Base-by-base conservation (phyloP, 371 early-diverging fungal species). In the Mycotypha africana region DNA sequence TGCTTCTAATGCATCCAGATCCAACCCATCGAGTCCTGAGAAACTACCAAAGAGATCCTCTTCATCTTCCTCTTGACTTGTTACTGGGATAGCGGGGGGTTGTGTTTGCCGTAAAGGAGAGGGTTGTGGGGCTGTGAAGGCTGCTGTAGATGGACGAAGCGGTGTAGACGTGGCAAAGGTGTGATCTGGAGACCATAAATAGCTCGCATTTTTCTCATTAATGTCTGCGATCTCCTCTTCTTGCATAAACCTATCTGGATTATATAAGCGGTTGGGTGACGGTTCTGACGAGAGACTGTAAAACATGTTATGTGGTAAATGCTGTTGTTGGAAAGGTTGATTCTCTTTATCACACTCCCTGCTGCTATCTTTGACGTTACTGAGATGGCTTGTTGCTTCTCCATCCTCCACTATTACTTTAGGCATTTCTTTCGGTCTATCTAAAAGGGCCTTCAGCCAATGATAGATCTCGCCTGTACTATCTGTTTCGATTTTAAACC, bases 91-190 rank as follows among this genome's bases (percentile, higher is more conserved):
- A 8, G 11, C 11, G 28, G 28, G 11, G 8, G 5, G 5, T 28
- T 8, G 5, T 28, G 11, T 28, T 28, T 28, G 11, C 5, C 5
- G 28, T 9, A 14, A 15, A 25, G 2, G 21, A 6, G 23, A 25
- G 14, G 24, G 4, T 20, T 34, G 33, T 1, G 32, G 35, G 41
- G 42, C 28, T 11, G n/a, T n/a, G n/a, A n/a, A n/a, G n/a, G n/a
- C n/a, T n/a, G n/a, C n/a, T n/a, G n/a, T n/a, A n/a, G n/a, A n/a
- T 35, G 10, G 37, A 28, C 17, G 38, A 17, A 58, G 16, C 3
- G 58, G 58, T 11, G 58, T 58, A 8, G 58, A 58, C 2, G 58
- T 52, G 3, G 49, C 51, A 32, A 48, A 38, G 1, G 30, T 12
- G 25, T 52, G 52, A 20, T 52, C 41, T 1, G 58, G 58, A 20